phyloP scores from a whole-genome alignment of 2,329 filamentous ascomycete species.

The Fusarium devonianum region DNA sequence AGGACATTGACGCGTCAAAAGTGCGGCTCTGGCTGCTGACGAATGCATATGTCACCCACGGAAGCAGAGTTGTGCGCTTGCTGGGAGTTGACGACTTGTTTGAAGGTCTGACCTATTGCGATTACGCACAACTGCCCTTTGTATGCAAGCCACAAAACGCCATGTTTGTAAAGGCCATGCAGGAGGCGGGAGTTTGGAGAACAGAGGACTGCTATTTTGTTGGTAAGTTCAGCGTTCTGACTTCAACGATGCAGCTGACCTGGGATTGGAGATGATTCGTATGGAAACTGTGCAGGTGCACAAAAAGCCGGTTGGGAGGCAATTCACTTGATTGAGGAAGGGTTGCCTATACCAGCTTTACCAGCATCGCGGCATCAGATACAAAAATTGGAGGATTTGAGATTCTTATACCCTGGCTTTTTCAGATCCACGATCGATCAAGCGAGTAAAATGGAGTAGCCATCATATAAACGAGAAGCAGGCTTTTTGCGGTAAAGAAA shows the following conservation, averaged over 20 bases:
- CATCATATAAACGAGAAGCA: too few relatives aligned
- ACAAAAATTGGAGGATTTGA: slow-evolving; percentile 76
- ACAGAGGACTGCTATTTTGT: slow-evolving; percentile 86
- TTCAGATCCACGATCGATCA: too few relatives aligned
- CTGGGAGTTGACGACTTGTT: slow-evolving; percentile 87
- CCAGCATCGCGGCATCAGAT: slow-evolving; percentile 79
- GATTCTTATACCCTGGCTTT: slow-evolving; percentile 78
- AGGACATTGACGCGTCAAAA: slow-evolving; percentile 82
- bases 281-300: slow-evolving; percentile 79
- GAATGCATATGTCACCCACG: slow-evolving; percentile 93
- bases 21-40: slow-evolving; percentile 94
- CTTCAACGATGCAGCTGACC: not conserved
- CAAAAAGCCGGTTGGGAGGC: slow-evolving; percentile 85
- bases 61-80: slow-evolving; percentile 78
- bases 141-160: slow-evolving; percentile 85
- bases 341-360: slow-evolving; percentile 65
- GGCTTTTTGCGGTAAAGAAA: too few relatives aligned
- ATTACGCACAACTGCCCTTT: slow-evolving; percentile 77
- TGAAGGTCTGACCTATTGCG: slow-evolving; percentile 93
- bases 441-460: too few relatives aligned
- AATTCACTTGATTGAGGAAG: slow-evolving; percentile 83
- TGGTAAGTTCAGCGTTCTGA: slow-evolving; percentile 61
- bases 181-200: slow-evolving; percentile 75
- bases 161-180: slow-evolving; percentile 90
- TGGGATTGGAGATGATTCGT: slow-evolving; percentile 75